phyloP scores from a whole-genome alignment of 2,329 filamentous ascomycete genomes.

The Pseudogymnoascus sp. region DNA sequence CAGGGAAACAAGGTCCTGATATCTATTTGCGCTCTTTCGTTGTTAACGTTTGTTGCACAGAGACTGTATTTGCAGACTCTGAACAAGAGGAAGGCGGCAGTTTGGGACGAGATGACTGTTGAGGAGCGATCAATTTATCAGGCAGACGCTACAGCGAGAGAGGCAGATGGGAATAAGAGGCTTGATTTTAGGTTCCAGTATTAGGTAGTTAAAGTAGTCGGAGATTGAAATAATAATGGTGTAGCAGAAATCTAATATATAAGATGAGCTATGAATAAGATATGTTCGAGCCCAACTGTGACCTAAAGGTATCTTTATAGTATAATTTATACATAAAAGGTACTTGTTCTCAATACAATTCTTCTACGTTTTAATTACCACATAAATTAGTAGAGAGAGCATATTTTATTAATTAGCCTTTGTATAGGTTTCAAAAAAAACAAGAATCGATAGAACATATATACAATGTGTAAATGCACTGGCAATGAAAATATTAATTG shows the following conservation, averaged over 20 bases:
- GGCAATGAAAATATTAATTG: too few species aligned
- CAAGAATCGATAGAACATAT: too few species aligned
- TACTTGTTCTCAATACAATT: too few species aligned
- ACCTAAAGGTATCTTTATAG: too few species aligned
- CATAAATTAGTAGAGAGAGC: too few species aligned
- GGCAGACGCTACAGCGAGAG: conserved; percentile 37
- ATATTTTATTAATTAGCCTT: too few species aligned
- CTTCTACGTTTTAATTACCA: too few species aligned
- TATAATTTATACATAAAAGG: too few species aligned
- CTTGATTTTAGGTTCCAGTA: conserved; percentile 48
- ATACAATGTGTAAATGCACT: too few species aligned
- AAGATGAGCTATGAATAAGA: too few species aligned
- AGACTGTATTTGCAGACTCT: conserved; percentile 39
- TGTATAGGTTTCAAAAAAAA: too few species aligned
- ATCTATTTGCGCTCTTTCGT: conserved; percentile 42
- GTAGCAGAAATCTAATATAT: not conserved
- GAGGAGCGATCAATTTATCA: conserved; percentile 43
- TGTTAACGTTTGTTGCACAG: conserved; percentile 46
- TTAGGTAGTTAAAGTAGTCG: conserved; percentile 20
- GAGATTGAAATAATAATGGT: not conserved
- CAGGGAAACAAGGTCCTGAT: conserved; percentile 53
- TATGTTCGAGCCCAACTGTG: too few species aligned
- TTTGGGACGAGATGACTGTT: conserved; percentile 41
- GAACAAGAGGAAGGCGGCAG: conserved; percentile 44
- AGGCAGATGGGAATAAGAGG: conserved; percentile 44